Percentiles rank a stretch among this genome's conserved stretches.
phyloP scores from a whole-genome alignment of 164 flowering plant genomes.

The Echeveria elegans region DNA sequence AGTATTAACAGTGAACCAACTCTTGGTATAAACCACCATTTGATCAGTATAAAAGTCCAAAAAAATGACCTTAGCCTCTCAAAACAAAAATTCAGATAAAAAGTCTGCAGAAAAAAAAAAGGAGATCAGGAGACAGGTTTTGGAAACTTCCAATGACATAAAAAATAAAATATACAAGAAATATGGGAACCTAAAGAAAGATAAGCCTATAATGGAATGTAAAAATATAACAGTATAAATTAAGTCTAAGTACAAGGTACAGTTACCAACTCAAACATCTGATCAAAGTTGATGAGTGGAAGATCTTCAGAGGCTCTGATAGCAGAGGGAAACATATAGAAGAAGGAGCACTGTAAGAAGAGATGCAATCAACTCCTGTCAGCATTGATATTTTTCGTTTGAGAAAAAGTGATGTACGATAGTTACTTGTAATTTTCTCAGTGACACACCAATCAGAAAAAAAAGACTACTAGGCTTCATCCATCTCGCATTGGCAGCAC shows the following conservation, averaged over 20 bases:
- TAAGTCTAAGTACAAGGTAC: constrained; percentile 8
- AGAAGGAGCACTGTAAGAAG: constrained; percentile 82
- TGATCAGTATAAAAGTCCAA: background rate
- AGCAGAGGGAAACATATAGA: constrained; percentile 68
- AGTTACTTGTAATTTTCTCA: too few species aligned
- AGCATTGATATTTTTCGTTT: too few species aligned
- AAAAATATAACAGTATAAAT: too few species aligned
- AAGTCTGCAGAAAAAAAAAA: background rate
- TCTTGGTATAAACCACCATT: too few species aligned
- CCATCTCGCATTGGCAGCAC: too few species aligned
- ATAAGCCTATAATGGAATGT: background rate
- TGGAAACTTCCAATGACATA: background rate
- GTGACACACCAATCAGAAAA: too few species aligned
- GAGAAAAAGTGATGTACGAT: too few species aligned
- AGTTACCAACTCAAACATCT: constrained; percentile 73
- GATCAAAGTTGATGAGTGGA: constrained; percentile 78
- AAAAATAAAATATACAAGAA: background rate
- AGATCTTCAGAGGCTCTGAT: constrained; percentile 55
- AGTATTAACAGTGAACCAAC: background rate
- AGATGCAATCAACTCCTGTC: constrained; percentile 78
- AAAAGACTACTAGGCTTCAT: too few species aligned
- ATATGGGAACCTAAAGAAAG: background rate
- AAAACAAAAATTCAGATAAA: background rate
- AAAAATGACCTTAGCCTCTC: background rate
- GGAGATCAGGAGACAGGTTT: background rate